Evolutionary conservation across 306 rosid species (phyloP).

Genomic region (Sechiopsis laciniata): DNA sequence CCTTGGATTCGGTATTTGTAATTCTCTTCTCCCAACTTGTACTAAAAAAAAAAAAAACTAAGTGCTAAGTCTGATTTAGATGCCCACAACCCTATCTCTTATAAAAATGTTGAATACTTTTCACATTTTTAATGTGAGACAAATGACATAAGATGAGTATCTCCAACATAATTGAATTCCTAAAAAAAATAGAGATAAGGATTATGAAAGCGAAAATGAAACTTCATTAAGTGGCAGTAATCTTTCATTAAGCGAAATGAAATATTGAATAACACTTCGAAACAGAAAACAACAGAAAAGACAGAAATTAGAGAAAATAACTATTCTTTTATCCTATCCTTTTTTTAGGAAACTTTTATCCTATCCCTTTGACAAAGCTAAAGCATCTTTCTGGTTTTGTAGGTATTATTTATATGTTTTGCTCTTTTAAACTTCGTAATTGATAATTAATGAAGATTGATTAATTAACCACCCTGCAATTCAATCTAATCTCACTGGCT

Average conservation of each 20-base stretch:
- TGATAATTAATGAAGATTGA: neutral
- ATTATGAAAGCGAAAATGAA: neutral
- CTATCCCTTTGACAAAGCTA: neutral
- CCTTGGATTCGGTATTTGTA: too few species aligned
- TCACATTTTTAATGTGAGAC: too few species aligned
- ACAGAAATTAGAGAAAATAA: neutral
- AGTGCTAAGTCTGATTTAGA: too few species aligned
- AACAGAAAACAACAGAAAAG: neutral
- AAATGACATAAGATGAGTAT: too few species aligned
- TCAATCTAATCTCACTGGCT: conserved; percentile 54
- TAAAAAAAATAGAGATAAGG: neutral
- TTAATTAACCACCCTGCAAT: conserved; percentile 53
- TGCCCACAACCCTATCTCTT: too few species aligned
- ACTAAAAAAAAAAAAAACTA: too few species aligned
- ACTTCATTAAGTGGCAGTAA: neutral
- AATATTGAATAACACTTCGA: conserved; percentile 1
- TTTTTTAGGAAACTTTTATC: too few species aligned
- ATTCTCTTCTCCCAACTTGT: too few species aligned
- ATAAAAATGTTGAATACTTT: too few species aligned
- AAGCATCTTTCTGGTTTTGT: conserved; percentile 4
- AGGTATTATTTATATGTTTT: too few species aligned
- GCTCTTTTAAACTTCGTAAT: neutral
- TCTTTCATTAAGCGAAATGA: neutral
- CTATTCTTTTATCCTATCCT: neutral
- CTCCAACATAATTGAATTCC: too few species aligned